Conservation (phyloP, 352 stramenopile species). For the Phytophthora colocasiae region DNA sequence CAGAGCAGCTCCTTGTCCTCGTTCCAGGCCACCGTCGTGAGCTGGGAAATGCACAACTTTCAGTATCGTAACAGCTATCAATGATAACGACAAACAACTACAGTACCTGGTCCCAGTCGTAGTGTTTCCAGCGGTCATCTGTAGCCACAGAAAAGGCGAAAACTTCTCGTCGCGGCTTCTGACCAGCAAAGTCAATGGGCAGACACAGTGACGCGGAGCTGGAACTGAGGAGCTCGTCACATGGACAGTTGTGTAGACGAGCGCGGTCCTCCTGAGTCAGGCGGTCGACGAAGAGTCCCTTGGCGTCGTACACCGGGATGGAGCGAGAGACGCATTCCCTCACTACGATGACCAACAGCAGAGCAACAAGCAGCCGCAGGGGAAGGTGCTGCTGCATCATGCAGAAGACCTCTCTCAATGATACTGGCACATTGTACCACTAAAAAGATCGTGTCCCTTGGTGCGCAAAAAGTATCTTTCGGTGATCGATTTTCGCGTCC, state of each 20-base stretch:
- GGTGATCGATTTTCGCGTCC: conserved; percentile 20
- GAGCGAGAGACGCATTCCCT: conserved; percentile 5
- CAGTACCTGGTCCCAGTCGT: conserved; percentile 75
- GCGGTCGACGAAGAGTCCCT: conserved; percentile 13
- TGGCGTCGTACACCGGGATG: conserved; percentile 28
- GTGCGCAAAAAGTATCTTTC: conserved; percentile 25
- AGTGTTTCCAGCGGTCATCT: conserved; percentile 74
- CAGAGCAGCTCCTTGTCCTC: conserved; percentile 84
- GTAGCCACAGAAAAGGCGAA: conserved; percentile 80
- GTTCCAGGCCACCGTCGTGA: conserved; percentile 89
- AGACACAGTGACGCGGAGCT: conserved; percentile 53
- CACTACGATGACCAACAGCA: conserved; percentile 26
- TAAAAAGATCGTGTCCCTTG: conserved; percentile 33
- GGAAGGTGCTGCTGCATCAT: conserved; percentile 4
- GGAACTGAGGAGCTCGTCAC: conserved; percentile 22
- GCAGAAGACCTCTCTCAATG: conserved; percentile 4
- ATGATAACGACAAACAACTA: neutral
- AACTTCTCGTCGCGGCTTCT: conserved; percentile 56
- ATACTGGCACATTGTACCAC: conserved; percentile 24
- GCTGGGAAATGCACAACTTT: conserved; percentile 18
- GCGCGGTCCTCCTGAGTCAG: conserved; percentile 43
- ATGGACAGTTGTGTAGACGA: conserved; percentile 60
- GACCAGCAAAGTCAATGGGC: conserved; percentile 42
- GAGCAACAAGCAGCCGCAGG: conserved; percentile 3
- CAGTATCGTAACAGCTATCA: neutral